phyloP scores from a whole-genome alignment of 148 eudicot genomes.

The Rheum nobile region DNA sequence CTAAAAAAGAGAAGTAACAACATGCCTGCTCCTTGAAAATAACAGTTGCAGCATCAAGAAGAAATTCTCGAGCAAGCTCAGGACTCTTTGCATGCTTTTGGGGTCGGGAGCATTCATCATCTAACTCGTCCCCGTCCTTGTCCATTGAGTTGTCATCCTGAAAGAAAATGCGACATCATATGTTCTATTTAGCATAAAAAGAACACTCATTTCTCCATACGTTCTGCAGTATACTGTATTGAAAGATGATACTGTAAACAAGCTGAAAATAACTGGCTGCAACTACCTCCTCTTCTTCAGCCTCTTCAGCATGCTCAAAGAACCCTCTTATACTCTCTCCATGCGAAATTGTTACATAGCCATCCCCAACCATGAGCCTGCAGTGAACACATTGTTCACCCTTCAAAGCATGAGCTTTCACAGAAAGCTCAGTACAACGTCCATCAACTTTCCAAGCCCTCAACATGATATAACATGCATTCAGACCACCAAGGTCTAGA shows the following conservation, averaged over 20 bases:
- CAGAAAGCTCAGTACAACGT: constrained; percentile 63
- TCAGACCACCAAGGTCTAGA: constrained; percentile 67
- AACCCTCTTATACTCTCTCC: constrained; percentile 79
- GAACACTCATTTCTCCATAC: not conserved
- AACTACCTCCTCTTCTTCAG: constrained; percentile 95
- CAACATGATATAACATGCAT: constrained; percentile 80
- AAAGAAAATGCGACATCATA: constrained; percentile 6
- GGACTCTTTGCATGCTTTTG: constrained; percentile 99
- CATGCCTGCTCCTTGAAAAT: constrained; percentile 97
- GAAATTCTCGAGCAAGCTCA: constrained; percentile 96
- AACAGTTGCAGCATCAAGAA: constrained; percentile 95
- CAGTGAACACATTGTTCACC: constrained; percentile 84
- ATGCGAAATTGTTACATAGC: constrained; percentile 60
- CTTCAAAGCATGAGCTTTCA: constrained; percentile 90
- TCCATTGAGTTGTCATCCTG: constrained; percentile 97
- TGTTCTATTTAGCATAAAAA: not conserved
- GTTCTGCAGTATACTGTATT: not conserved
- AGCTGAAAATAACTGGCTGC: constrained; percentile 5
- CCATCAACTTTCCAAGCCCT: constrained; percentile 91
- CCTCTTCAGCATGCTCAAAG: constrained; percentile 98
- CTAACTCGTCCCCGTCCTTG: constrained; percentile 86
- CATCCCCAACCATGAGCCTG: constrained; percentile 95
- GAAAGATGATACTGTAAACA: not conserved
- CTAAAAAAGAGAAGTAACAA: constrained; percentile 9
- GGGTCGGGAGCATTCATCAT: constrained; percentile 97